Base-by-base conservation (phyloP, 2,329 filamentous ascomycete species). In the Curvularia verruculosa region DNA sequence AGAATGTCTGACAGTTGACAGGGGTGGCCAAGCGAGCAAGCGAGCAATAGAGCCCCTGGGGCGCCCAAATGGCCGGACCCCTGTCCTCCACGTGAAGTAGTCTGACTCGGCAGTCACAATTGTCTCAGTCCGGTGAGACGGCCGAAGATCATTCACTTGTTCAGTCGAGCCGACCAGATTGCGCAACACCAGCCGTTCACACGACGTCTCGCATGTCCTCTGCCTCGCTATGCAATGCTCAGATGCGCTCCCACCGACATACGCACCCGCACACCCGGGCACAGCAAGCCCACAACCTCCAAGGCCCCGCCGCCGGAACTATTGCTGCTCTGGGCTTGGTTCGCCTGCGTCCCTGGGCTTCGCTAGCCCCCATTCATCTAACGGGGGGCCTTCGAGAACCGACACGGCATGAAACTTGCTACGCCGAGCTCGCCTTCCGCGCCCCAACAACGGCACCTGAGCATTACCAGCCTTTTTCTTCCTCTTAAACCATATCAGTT, bases 381-480 rank as follows among this genome's bases (percentile, higher is more conserved):
- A 49, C 54, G 58, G 58, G 58, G 58, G 49, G 58, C 40, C 49
- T 63, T 67, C 58, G 56, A 67, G 64, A 66, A 66, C 46, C 43
- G 54, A 44, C 39, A 54, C 23, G 53, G 63, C 62, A 62, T 61
- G 60, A 60, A 57, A 59, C 51, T 19, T 56, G 52, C 46, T 59
- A 51, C 55, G 47, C 56, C 50, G 49, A 52, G 43, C 39, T 36
- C 41, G 37, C 49, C 52, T 59, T 59, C 52, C 56, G 49, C 52
- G 49, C 54, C 57, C 58, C 58, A 61, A 61, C 63, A 61, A 51
- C 60, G 47, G 48, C 47, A 49, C 39, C 49, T 53, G 55, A 59
- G 55, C 46, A 24, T 49, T 48, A 48, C 59, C 56, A 60, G 56
- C 59, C 60, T 54, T 54, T 53, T 51, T 49, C 41, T 48, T 59